Evolutionary conservation across 1,284 basidiomycete genomes (phyloP), one percentile per base, ranked within the genome.

Genomic region (Irpex sp.): DNA sequence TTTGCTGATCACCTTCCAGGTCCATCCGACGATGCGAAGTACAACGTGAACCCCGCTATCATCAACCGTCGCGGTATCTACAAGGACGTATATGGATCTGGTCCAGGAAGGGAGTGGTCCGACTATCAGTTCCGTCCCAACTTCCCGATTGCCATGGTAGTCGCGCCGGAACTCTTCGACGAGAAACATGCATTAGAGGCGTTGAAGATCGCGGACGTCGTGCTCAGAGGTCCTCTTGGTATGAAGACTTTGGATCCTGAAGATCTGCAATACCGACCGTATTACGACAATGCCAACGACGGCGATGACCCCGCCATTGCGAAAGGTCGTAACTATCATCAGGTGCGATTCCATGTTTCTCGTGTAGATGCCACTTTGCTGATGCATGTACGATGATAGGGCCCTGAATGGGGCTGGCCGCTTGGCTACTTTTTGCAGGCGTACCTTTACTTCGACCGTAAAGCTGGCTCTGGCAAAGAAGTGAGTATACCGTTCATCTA

Each of bases 71-170:
- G 97, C 57, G 97, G 97, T 4, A 97, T 98, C 74, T 99, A 99
- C 84, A 99, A 99, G 81, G 97, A 99, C 71, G 95, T 98, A 4
- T 93, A 92, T 69, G 94, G 95, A 43, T 95, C 95, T 15, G 93
- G 93, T 1, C 72, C 81, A 59, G 91, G 89, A 11, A 85, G 93
- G 61, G 94, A 95, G 76, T 98, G 95, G 91, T 93, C 94, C 5
- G 96, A 99, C 77, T 99, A 99, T 75, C 97, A 98, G 77, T 84
- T 96, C 69, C 86, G 94, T 63, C 86, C 89, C 71, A 97, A 98
- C 78, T 97, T 95, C 81, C 88, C 93, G 2, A 93, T 98, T 66
- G 94, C 97, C 1, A 98, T 98, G 97, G 87, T 92, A 5, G 95
- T 98, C 43, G 97, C 97, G 1, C 97, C 97, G 5, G 97, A 99